These are phyloP conservation scores for Diaporthe longicolla DNA, from an alignment of 2,329 filamentous ascomycete genomes.

Conservation along the genomic window DNA sequence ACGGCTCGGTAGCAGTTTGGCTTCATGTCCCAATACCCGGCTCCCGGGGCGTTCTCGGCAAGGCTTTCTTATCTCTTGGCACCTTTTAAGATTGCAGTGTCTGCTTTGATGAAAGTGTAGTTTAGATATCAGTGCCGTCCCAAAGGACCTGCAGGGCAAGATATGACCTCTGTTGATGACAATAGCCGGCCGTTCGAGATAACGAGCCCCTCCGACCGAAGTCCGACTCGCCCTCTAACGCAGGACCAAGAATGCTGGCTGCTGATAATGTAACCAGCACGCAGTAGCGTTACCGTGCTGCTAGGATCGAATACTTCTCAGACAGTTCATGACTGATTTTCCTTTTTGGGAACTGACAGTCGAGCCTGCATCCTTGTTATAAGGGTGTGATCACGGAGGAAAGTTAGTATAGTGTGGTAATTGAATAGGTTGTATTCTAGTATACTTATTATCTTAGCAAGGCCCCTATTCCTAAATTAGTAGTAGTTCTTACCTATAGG, in stretches of 20 bases:
- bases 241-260: slow-evolving; percentile 25
- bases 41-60: neutral
- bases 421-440: no score
- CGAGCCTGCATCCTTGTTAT: neutral
- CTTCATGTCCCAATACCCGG: neutral
- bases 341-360: neutral
- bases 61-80: slow-evolving; percentile 41
- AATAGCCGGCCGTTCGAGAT: neutral
- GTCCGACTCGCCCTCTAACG: slow-evolving; percentile 1
- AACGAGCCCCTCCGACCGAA: slow-evolving; percentile 18
- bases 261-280: slow-evolving; percentile 18
- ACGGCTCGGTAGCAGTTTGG: neutral
- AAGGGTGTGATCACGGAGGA: no score
- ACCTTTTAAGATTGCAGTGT: slow-evolving; percentile 20
- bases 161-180: slow-evolving; percentile 25
- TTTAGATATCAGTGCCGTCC: slow-evolving; percentile 13
- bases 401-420: no score
- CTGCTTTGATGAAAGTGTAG: neutral
- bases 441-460: no score
- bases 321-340: neutral
- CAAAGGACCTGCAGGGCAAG: neutral
- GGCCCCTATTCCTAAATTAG: no score
- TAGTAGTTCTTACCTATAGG: no score
- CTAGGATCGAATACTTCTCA: slow-evolving; percentile 5
- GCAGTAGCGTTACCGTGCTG: slow-evolving; percentile 20